Evolutionary conservation across 495 filamentous ascomycete genomes (phyloP), one percentile per base, ranked within the genome.

Genomic region (Penicillium simplicissimum): DNA sequence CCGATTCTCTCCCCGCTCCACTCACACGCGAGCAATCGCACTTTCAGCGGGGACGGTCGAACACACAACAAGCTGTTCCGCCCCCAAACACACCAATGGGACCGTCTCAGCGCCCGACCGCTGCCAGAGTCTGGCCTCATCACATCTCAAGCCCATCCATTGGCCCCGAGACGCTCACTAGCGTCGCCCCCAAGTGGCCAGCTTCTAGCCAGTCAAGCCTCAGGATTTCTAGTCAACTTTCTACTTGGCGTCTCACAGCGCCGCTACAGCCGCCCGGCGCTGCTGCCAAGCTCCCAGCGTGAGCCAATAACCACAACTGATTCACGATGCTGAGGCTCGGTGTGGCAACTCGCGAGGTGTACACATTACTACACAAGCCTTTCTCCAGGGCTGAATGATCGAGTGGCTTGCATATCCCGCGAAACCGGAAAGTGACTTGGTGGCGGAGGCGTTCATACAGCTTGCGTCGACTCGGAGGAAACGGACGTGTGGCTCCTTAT

Each of bases 191-290:
- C 38, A 52, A 17, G 47, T 57, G 59, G 58, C 55, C 31, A 54
- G 54, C 62, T 23, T 49, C 28, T 15, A 28, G 48, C 49, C 31
- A 48, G 25, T 55, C 52, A 35, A 38, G 17, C 40, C 17, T 10
- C 17, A 43, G 8, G 19, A 43, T 21, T 10, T 10, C 40, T n/a
- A 45, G 42, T 45, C 42, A 23, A 45, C 21, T 13, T 25, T 55
- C 34, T 15, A 11, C 17, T 56, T 62, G 33, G 56, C 67, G 66
- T 65, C 66, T 68, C 66, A 66, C 52, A 62, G 57, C 40, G 52
- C 49, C 61, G 66, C 68, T 68, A 49, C 58, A 68, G 61, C 66
- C 68, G 68, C 68, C 63, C 52, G 49, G 60, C 49, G 57, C 51
- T 59, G 31, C 23, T 64, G 67, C 67, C 67, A 67, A 69, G 64